These are phyloP conservation scores for Noccaea bulbosa DNA, from an alignment of 345 rosid species.

Conservation along the genomic window DNA sequence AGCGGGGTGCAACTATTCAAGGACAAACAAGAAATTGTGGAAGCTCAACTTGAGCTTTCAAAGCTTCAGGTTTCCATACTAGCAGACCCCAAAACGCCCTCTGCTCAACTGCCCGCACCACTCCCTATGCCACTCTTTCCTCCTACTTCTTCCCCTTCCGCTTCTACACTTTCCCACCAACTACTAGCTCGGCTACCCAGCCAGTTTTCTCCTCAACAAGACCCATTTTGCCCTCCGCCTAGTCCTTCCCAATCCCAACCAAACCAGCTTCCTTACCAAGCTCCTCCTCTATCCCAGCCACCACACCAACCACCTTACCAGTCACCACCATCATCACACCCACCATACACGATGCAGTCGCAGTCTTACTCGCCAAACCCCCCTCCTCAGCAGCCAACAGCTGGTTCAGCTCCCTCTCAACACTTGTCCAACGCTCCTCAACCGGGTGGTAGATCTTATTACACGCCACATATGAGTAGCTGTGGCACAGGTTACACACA, in stretches of 20 bases:
- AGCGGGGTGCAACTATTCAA: constrained; percentile 59
- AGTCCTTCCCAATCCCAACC: constrained; percentile 58
- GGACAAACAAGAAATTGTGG: constrained; percentile 68
- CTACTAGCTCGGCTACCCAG: too few species aligned
- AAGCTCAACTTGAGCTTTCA: constrained; percentile 59
- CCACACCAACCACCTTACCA: constrained; percentile 59
- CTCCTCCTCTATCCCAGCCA: constrained; percentile 58
- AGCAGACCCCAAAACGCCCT: constrained; percentile 51
- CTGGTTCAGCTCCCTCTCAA: constrained; percentile 52
- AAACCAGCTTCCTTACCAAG: constrained; percentile 59
- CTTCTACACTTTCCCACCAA: constrained; percentile 41
- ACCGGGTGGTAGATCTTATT: constrained; percentile 60
- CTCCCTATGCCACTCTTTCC: constrained; percentile 35
- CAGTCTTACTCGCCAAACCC: constrained; percentile 59
- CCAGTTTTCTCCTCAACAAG: constrained; percentile 65
- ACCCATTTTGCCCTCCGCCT: constrained; percentile 54
- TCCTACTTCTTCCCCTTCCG: constrained; percentile 19
- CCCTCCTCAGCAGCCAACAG: constrained; percentile 50
- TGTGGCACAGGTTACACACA: constrained; percentile 63
- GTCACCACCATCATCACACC: constrained; percentile 48
- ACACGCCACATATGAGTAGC: constrained; percentile 38
- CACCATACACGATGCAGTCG: constrained; percentile 55
- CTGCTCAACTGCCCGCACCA: constrained; percentile 49
- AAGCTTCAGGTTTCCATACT: constrained; percentile 56
- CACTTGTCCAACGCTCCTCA: constrained; percentile 58